These are phyloP conservation scores for Ligustrum vulgare DNA, from an alignment of 257 asterid species.

Conservation along the genomic window DNA sequence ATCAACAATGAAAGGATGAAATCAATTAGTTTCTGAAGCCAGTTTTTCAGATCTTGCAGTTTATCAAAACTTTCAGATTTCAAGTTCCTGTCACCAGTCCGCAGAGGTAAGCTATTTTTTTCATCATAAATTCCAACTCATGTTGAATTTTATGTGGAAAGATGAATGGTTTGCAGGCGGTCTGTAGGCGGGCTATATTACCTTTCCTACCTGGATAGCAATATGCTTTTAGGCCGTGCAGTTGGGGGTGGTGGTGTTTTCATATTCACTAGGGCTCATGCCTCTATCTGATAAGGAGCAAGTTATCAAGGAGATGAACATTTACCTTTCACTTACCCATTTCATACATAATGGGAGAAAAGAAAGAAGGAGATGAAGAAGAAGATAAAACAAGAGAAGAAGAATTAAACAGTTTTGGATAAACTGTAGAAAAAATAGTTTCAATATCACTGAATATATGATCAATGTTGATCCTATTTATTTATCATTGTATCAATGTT, in stretches of 20 bases:
- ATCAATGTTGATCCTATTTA: background rate
- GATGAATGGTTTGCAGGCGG: slow-evolving; percentile 38
- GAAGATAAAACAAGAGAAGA: background rate
- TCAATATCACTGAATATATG: background rate
- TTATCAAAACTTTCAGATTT: slow-evolving; percentile 68
- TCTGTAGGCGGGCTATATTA: slow-evolving; percentile 86
- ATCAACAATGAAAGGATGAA: slow-evolving; percentile 9
- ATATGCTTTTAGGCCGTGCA: slow-evolving; percentile 88
- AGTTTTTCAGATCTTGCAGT: slow-evolving; percentile 64
- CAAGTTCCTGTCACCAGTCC: slow-evolving; percentile 60
- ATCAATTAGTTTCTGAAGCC: background rate
- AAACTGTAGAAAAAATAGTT: background rate
- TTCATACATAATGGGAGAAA: background rate
- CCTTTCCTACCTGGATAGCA: slow-evolving; percentile 74
- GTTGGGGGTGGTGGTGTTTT: slow-evolving; percentile 93
- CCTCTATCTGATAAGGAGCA: slow-evolving; percentile 27
- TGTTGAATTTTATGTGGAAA: slow-evolving; percentile 16
- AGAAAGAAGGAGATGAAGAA: background rate
- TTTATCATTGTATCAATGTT: background rate
- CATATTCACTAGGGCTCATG: slow-evolving; percentile 72
- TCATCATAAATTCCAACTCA: background rate
- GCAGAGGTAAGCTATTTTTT: slow-evolving; percentile 42
- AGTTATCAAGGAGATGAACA: slow-evolving; percentile 3
- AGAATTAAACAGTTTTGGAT: background rate
- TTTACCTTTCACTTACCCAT: slow-evolving; percentile 3